phyloP scores from a whole-genome alignment of 2,329 filamentous ascomycete species.

The Trichoderma gracile region DNA sequence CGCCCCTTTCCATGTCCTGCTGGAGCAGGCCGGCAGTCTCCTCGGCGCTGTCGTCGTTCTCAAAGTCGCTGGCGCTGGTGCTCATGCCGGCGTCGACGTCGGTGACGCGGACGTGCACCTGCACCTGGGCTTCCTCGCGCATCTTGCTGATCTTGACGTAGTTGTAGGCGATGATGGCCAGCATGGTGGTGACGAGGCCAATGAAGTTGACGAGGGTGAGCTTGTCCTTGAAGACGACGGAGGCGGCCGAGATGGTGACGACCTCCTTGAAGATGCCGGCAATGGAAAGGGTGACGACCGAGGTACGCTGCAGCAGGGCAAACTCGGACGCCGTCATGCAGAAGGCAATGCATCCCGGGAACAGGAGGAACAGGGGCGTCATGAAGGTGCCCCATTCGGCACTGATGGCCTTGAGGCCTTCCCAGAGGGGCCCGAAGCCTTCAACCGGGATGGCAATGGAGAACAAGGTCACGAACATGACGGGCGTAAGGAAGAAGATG shows the following conservation, averaged over 20 bases:
- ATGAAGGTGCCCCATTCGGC: conserved; percentile 66
- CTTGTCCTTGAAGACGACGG: conserved; percentile 82
- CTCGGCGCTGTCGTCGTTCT: conserved; percentile 47
- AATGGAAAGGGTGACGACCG: conserved; percentile 92
- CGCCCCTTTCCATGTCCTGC: conserved; percentile 40
- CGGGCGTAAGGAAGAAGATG: conserved; percentile 94
- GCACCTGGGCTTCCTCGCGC: conserved; percentile 68
- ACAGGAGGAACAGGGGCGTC: conserved; percentile 74
- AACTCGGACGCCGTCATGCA: conserved; percentile 97
- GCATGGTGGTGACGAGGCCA: conserved; percentile 84
- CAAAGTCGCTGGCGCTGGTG: conserved; percentile 43
- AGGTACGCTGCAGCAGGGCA: conserved; percentile 89
- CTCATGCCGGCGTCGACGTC: conserved; percentile 38
- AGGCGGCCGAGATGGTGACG: conserved; percentile 87
- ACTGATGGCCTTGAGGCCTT: conserved; percentile 64
- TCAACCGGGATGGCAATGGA: conserved; percentile 83
- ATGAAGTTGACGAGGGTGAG: conserved; percentile 85
- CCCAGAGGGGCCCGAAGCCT: conserved; percentile 67
- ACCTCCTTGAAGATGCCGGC: conserved; percentile 99
- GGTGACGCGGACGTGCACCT: conserved; percentile 48
- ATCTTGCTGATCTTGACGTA: conserved; percentile 92
- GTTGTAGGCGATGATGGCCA: conserved; percentile 86
- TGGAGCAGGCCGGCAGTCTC: conserved; percentile 50
- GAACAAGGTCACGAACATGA: conserved; percentile 88
- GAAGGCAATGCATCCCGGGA: conserved; percentile 89